Base-by-base conservation (phyloP, 371 early-diverging fungal species). In the Smittium mucronatum region DNA sequence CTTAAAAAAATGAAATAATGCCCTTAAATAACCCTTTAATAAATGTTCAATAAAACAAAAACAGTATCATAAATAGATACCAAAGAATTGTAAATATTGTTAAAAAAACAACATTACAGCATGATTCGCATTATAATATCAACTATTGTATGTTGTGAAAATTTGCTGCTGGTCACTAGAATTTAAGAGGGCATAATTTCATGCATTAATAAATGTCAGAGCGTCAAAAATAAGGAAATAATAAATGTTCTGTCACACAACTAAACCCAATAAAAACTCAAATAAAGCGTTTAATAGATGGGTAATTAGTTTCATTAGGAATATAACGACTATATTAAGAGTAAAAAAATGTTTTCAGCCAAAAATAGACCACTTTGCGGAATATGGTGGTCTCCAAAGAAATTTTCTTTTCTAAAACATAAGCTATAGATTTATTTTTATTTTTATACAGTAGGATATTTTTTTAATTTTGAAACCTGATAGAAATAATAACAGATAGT, bases 291-390 rank as follows among this genome's bases (percentile, higher is more conserved):
- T 80, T 70, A 58, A 75, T 8, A 29, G 70, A 15, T 76, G 77
- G 63, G 69, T 73, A 0, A 58, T 82, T 0, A 80, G 82, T 33
- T 76, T 76, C 33, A 72, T 84, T 36, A 80, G 81, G 21, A 73
- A 68, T 0, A 69, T 80, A 21, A 75, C 75, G 0, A 35, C 36
- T 1, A 74, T 75, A 0, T 29, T 61, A 17, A 1, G 57, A 0
- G 75, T 74, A 0, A 81, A 82, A 66, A 72, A 47, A 1, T 81
- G 74, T 72, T 80, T 85, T 2, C 32, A 82, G 0, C 72, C 76
- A 0, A 82, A 80, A 8, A 75, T 81, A 35, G 85, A 85, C 47
- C 69, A 77, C 47, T 68, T 71, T 0, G 80, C 81, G 0, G n/a
- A 72, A 73, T 36, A 82, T 81, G 81, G 73, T 77, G 0, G 64